Conservation (phyloP, 306 rosid genomes). For the Corylus heterophylla region DNA sequence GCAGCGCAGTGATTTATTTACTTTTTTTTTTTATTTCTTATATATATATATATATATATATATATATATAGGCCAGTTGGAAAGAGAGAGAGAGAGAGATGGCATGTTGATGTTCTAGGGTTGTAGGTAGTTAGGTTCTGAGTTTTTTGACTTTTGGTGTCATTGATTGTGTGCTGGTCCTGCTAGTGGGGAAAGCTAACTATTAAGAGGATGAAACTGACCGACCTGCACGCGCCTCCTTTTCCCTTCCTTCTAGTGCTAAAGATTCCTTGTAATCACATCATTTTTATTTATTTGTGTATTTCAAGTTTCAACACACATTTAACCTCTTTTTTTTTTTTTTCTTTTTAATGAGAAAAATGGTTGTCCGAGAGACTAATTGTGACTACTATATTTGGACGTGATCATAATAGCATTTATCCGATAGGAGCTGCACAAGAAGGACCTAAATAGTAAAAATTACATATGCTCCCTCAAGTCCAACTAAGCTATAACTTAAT, state of each 20-base stretch:
- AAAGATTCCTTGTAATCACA: background rate
- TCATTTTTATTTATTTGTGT: too few relatives aligned
- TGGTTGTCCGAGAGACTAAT: too few relatives aligned
- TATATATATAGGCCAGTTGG: slow-evolving; percentile 15
- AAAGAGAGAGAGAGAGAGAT: slow-evolving; percentile 13
- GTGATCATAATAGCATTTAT: too few relatives aligned
- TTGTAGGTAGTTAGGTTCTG: slow-evolving; percentile 56
- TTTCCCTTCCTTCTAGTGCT: background rate
- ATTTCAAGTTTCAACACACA: too few relatives aligned
- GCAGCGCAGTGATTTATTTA: background rate
- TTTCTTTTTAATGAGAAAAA: too few relatives aligned
- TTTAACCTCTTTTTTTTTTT: too few relatives aligned
- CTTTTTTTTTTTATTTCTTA: background rate
- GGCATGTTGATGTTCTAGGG: background rate
- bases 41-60: background rate
- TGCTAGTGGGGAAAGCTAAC: slow-evolving; percentile 27
- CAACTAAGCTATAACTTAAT: too few relatives aligned
- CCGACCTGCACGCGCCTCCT: slow-evolving; percentile 31
- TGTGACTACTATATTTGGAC: too few relatives aligned
- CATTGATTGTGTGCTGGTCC: slow-evolving; percentile 64
- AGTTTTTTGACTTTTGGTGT: slow-evolving; percentile 53
- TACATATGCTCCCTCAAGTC: too few relatives aligned
- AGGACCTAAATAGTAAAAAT: too few relatives aligned
- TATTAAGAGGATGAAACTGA: slow-evolving; percentile 25
- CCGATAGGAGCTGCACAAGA: too few relatives aligned